phyloP scores from a whole-genome alignment of 208 protist species.

The Wallacemonas sp. region DNA sequence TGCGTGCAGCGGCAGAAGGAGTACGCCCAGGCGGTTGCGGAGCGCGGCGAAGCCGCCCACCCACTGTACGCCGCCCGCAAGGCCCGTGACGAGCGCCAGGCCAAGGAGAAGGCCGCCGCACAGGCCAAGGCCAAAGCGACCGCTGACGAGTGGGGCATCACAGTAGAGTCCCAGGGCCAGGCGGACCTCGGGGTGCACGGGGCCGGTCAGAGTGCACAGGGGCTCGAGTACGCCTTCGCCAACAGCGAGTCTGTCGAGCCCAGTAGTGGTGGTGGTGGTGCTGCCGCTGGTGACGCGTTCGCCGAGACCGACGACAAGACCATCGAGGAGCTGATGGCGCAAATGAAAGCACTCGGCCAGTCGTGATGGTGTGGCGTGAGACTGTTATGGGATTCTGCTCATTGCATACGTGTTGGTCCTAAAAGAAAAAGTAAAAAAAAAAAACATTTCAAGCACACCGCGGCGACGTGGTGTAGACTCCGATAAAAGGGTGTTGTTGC shows the following conservation, averaged over 20 bases:
- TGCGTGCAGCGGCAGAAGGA: slow-evolving; percentile 77
- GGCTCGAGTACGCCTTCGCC: slow-evolving; percentile 17
- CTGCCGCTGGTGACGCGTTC: background rate
- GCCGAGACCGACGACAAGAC: slow-evolving; percentile 26
- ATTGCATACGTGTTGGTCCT: too few species aligned
- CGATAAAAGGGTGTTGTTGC: too few species aligned
- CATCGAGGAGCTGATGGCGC: slow-evolving; percentile 71
- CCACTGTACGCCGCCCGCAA: slow-evolving; percentile 54
- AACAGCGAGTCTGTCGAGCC: background rate
- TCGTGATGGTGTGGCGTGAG: too few species aligned
- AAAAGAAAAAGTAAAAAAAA: background rate
- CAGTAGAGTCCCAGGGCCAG: slow-evolving; percentile 43
- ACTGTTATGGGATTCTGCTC: too few species aligned
- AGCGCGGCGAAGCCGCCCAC: slow-evolving; percentile 47
- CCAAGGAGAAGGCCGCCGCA: slow-evolving; percentile 33
- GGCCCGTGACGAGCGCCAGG: slow-evolving; percentile 44
- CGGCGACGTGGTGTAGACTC: too few species aligned
- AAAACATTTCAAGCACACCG: too few species aligned
- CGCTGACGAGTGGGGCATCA: slow-evolving; percentile 84
- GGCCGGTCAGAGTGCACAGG: background rate
- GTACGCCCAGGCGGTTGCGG: slow-evolving; percentile 43
- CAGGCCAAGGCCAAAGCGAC: slow-evolving; percentile 47
- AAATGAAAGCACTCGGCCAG: slow-evolving; percentile 54
- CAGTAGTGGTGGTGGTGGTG: background rate
- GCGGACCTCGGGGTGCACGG: slow-evolving; percentile 16